phyloP scores from a whole-genome alignment of 257 asterid species.

The Echites panduratus region DNA sequence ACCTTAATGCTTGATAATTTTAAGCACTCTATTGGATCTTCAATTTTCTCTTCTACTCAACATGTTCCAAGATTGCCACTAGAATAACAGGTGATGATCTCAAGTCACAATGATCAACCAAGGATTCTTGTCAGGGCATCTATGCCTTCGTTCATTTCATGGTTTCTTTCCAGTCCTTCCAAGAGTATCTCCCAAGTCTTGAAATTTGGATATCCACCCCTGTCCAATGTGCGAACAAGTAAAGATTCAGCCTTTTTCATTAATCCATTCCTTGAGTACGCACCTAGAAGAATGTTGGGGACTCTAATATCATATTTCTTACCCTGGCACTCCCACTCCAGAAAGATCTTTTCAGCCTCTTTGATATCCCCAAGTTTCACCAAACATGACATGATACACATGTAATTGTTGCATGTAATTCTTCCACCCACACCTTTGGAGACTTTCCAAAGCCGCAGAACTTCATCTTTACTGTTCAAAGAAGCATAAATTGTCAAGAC shows the following conservation, averaged over 20 bases:
- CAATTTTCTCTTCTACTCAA: slow-evolving; percentile 19
- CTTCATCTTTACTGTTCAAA: slow-evolving; percentile 30
- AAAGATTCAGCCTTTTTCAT: slow-evolving; percentile 27
- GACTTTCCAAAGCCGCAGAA: slow-evolving; percentile 30
- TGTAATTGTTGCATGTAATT: slow-evolving; percentile 32
- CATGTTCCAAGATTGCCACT: slow-evolving; percentile 22
- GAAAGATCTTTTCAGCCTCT: slow-evolving; percentile 23
- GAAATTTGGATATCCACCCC: slow-evolving; percentile 37
- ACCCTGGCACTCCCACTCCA: slow-evolving; percentile 33
- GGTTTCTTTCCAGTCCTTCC: slow-evolving; percentile 32
- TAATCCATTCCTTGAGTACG: slow-evolving; percentile 29
- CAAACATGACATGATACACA: slow-evolving; percentile 32
- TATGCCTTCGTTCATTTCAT: slow-evolving; percentile 23
- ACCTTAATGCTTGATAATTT: slow-evolving; percentile 19
- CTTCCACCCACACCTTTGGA: slow-evolving; percentile 22
- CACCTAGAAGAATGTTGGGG: slow-evolving; percentile 37
- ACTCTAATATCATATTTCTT: slow-evolving; percentile 34
- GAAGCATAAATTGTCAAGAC: slow-evolving; percentile 29
- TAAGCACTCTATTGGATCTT: slow-evolving; percentile 22
- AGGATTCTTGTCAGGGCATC: slow-evolving; percentile 24
- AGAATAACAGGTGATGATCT: slow-evolving; percentile 26
- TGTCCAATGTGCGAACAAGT: slow-evolving; percentile 23
- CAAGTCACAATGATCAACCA: slow-evolving; percentile 25
- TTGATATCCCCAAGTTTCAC: slow-evolving; percentile 33
- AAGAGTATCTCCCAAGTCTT: slow-evolving; percentile 39